These are phyloP conservation scores for Euptelea pleiosperma DNA, from an alignment of 164 flowering plant genomes.

Conservation along the genomic window DNA sequence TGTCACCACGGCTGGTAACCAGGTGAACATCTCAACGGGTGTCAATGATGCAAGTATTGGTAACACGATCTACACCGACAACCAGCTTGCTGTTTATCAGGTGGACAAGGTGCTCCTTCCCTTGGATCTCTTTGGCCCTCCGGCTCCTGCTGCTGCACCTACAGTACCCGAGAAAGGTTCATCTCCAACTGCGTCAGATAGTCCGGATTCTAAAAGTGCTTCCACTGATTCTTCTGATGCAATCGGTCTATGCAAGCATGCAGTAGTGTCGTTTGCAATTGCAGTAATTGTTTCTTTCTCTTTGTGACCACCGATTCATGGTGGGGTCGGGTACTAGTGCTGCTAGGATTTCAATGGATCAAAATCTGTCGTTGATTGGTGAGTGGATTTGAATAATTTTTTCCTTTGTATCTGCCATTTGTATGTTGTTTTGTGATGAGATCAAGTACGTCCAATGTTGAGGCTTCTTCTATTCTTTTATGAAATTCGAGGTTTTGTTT, in stretches of 20 bases:
- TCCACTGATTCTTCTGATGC: conserved; percentile 31
- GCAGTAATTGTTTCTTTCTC: conserved; percentile 9
- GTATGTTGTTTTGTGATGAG: too few relatives aligned
- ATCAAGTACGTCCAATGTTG: too few relatives aligned
- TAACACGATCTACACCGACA: conserved; percentile 53
- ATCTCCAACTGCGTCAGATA: conserved; percentile 19
- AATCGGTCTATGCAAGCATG: not conserved
- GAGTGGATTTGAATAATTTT: conserved; percentile 7
- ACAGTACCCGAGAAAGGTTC: conserved; percentile 38
- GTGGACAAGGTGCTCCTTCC: conserved; percentile 81
- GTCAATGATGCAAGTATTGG: conserved; percentile 47
- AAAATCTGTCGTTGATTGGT: not conserved
- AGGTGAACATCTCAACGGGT: conserved; percentile 69
- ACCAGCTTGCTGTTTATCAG: conserved; percentile 70
- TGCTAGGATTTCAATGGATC: not conserved
- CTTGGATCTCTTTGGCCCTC: conserved; percentile 49
- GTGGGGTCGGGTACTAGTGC: not conserved
- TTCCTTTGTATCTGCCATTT: too few relatives aligned
- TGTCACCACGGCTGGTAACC: conserved; percentile 58
- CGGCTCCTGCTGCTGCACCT: conserved; percentile 35
- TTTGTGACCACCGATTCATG: conserved; percentile 11
- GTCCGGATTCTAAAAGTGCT: not conserved
- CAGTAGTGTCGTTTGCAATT: conserved; percentile 9
- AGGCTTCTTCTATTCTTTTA: too few relatives aligned
- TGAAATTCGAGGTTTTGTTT: too few relatives aligned